These are phyloP conservation scores for Gossypioides kirkii DNA, from an alignment of 345 rosid species.

Conservation along the genomic window DNA sequence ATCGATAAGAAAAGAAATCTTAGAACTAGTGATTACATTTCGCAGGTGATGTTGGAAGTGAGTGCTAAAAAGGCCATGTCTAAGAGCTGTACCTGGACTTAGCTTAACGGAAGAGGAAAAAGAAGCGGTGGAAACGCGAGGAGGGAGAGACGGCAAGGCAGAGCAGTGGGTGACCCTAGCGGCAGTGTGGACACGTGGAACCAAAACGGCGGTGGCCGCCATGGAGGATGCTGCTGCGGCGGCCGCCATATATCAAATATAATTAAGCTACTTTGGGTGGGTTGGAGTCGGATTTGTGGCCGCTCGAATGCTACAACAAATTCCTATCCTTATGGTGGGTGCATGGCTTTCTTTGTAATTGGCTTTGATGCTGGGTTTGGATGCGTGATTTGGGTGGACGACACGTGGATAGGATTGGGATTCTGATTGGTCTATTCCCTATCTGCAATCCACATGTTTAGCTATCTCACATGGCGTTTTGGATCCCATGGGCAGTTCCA, in stretches of 20 bases:
- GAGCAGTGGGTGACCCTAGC: slow-evolving; percentile 41
- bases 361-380: slow-evolving; percentile 21
- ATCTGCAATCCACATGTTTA: slow-evolving; percentile 45
- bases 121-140: slow-evolving; percentile 39
- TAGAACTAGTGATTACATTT: neutral
- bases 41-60: neutral
- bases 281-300: slow-evolving; percentile 1
- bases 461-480: no score
- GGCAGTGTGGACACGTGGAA: slow-evolving; percentile 34
- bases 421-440: slow-evolving; percentile 58
- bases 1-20: no score
- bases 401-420: slow-evolving; percentile 44
- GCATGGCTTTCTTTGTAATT: neutral
- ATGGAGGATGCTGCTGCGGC: slow-evolving; percentile 55
- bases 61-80: neutral
- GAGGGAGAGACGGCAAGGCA: slow-evolving; percentile 52
- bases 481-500: no score
- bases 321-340: slow-evolving; percentile 4
- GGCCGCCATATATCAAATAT: slow-evolving; percentile 21
- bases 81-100: slow-evolving; percentile 37
- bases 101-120: slow-evolving; percentile 42
- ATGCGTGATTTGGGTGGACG: slow-evolving; percentile 19
- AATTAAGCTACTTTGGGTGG: neutral
- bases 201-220: slow-evolving; percentile 46
- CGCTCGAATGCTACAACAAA: slow-evolving; percentile 8